These are phyloP conservation scores for Phytophthora fragariae DNA, from an alignment of 352 stramenopile species.

Conservation along the genomic window DNA sequence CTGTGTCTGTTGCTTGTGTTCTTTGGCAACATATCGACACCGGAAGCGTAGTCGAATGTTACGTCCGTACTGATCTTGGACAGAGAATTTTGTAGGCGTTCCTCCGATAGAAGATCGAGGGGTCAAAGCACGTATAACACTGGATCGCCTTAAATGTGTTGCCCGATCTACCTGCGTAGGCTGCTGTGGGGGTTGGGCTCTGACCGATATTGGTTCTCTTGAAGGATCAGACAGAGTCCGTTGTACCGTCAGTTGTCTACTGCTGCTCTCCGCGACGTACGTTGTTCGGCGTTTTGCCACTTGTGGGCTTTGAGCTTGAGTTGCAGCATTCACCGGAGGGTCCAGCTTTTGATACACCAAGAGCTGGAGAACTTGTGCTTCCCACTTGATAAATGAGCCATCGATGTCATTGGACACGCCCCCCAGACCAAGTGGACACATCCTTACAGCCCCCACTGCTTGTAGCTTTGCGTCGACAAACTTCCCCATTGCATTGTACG, in stretches of 20 bases:
- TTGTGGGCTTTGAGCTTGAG: not conserved
- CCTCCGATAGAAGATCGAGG: not conserved
- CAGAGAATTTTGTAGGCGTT: conserved; percentile 8
- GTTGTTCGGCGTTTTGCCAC: not conserved
- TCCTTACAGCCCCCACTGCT: conserved; percentile 69
- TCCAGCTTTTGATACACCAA: conserved; percentile 15
- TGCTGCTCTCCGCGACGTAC: not conserved
- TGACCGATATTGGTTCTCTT: not conserved
- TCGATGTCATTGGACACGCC: conserved; percentile 93
- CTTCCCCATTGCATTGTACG: conserved; percentile 96
- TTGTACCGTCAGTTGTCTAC: not conserved
- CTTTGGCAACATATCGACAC: conserved; percentile 10
- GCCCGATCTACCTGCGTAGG: not conserved
- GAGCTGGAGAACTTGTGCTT: conserved; percentile 45
- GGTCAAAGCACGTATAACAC: not conserved
- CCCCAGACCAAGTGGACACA: conserved; percentile 85
- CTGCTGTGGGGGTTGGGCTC: not conserved
- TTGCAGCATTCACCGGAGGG: not conserved
- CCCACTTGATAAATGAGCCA: conserved; percentile 65
- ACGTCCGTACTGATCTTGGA: conserved; percentile 31
- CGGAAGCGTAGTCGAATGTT: conserved; percentile 30
- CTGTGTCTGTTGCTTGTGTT: not conserved
- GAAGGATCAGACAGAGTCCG: not conserved
- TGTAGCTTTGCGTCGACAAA: conserved; percentile 87
- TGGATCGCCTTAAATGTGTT: not conserved